phyloP scores from a whole-genome alignment of 805 yeast species.

The Saturnispora diversa region DNA sequence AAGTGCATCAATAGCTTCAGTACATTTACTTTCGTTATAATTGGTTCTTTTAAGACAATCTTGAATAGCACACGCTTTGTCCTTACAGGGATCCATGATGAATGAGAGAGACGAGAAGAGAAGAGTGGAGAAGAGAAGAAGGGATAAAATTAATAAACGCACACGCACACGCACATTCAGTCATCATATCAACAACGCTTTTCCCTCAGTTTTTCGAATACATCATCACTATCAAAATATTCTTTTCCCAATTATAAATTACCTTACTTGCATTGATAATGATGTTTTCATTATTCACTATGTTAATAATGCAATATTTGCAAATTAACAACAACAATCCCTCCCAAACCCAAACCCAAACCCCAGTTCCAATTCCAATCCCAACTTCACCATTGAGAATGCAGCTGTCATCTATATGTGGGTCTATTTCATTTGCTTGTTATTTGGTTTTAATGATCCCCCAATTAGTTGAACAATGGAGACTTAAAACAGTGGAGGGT shows the following conservation, averaged over 20 bases:
- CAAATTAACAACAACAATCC: too few relatives aligned
- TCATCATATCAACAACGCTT: too few relatives aligned
- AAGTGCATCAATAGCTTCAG: slow-evolving; percentile 55
- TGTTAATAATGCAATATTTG: too few relatives aligned
- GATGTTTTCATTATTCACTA: too few relatives aligned
- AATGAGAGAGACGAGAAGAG: background rate
- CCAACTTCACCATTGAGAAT: slow-evolving; percentile 1
- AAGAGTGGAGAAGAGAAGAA: background rate
- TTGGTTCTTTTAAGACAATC: slow-evolving; percentile 57
- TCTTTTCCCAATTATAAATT: too few relatives aligned
- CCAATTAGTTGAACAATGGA: slow-evolving; percentile 75
- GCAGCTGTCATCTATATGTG: slow-evolving; percentile 51
- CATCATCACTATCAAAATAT: too few relatives aligned
- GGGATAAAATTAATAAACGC: too few relatives aligned
- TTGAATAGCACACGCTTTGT: slow-evolving; percentile 78
- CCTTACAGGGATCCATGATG: slow-evolving; percentile 51
- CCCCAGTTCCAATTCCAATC: too few relatives aligned
- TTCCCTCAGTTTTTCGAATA: too few relatives aligned
- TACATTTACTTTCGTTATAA: slow-evolving; percentile 70
- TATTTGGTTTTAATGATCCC: slow-evolving; percentile 74
- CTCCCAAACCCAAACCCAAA: too few relatives aligned
- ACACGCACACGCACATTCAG: too few relatives aligned
- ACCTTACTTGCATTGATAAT: too few relatives aligned
- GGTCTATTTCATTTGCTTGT: slow-evolving; percentile 67
- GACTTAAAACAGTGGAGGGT: slow-evolving; percentile 67